Percentiles rank a stretch among this genome's conserved stretches.
Conservation (phyloP, 371 early-diverging fungal species). For the Encephalitozoon romaleae region DNA sequence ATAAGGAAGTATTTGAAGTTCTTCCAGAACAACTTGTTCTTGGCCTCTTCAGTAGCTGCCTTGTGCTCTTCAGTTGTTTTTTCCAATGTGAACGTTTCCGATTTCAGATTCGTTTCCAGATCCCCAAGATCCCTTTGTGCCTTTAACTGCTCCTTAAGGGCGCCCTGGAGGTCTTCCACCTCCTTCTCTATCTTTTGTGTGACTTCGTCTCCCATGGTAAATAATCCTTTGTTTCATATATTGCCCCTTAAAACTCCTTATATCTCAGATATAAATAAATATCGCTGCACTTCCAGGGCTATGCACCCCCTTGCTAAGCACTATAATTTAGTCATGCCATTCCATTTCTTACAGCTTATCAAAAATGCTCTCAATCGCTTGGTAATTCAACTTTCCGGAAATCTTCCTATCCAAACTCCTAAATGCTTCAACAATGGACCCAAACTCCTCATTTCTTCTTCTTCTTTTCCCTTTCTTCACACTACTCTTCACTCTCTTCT, state of each 20-base stretch:
- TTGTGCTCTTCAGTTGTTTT: constrained; percentile 35
- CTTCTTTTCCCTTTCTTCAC: constrained; percentile 32
- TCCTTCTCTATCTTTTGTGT: constrained; percentile 55
- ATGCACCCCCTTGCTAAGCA: not conserved
- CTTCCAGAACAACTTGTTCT: constrained; percentile 51
- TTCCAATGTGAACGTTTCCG: constrained; percentile 44
- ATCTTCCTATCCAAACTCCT: constrained; percentile 53
- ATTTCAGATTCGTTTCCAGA: constrained; percentile 27
- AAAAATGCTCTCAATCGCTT: constrained; percentile 57
- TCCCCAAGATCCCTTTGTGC: constrained; percentile 53
- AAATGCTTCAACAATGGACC: constrained; percentile 56
- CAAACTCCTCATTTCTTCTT: constrained; percentile 37
- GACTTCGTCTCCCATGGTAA: constrained; percentile 37
- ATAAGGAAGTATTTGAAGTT: constrained; percentile 48
- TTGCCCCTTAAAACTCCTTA: not conserved
- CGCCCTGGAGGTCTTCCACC: constrained; percentile 51
- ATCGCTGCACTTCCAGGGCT: not conserved
- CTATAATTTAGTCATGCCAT: not conserved
- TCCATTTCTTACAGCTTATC: constrained; percentile 20
- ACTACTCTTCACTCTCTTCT: constrained; percentile 24
- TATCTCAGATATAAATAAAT: not conserved
- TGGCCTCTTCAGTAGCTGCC: constrained; percentile 40
- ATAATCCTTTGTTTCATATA: not conserved
- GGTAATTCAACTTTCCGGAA: constrained; percentile 58
- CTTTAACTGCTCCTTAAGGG: constrained; percentile 54